Evolutionary conservation across 2,329 filamentous ascomycete species (phyloP), one percentile per base, ranked within the genome.

Genomic region (Blumeria graminis): DNA sequence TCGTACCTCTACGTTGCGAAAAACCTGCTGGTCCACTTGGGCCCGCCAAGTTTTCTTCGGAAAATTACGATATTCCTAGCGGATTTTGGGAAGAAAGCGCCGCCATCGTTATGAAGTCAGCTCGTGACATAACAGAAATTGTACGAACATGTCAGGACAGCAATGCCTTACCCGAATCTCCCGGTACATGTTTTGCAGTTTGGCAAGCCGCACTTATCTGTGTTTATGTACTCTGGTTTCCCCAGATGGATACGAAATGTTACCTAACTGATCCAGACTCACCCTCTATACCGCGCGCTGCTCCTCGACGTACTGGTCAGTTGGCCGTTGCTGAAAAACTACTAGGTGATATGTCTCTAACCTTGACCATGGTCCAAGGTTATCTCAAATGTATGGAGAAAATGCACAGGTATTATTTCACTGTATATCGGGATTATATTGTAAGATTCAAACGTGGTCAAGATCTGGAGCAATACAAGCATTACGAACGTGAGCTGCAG

Each of bases 151-250:
- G 78, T 62, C 73, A 78, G 70, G 63, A 76, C 56, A 74, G 72
- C 65, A 73, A 76, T 56, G 76, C 76, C 56, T 69, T 84, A n/a
- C 65, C 64, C 1, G 77, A 85, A 65, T 86, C 82, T 0, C 80
- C 81, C 0, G 73, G 84, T 36, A 74, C 81, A 3, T 73, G 78
- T 3, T 86, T 84, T 63, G 76, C 81, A 1, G 72, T 82, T 41
- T 86, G 81, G 71, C 77, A 76, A 10, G 80, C 81, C 0, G 76
- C 77, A 0, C 82, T 84, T 62, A 72, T 78, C 14, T 78, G 79
- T 36, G 71, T 84, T 1, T 86, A 86, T 64, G 77, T 77, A 10
- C 71, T 73, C 48, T 76, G 80, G 62, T 86, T 86, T 57, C 79
- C 80, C 0, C 74, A 76, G 57, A 84, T 86, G 78, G 82, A 86